Evolutionary conservation across 371 early-diverging fungal species (phyloP).

Genomic region (Phascolomyces articulosus): DNA sequence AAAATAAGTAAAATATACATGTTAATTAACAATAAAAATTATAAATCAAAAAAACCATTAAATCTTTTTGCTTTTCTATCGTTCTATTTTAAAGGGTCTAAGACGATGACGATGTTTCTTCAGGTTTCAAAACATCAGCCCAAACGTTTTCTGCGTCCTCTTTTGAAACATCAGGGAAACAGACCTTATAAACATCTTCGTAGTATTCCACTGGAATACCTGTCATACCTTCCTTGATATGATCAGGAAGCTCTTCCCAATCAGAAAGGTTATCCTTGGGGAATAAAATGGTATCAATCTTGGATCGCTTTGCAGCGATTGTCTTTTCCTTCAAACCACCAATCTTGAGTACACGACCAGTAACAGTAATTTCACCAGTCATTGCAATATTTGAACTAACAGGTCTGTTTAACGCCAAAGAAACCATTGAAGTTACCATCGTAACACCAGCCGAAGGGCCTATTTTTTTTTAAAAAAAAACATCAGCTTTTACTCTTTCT

Average conservation of each 20-base stretch:
- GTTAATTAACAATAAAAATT: neutral
- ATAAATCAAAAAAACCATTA: neutral
- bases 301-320: conserved; percentile 96
- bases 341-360: conserved; percentile 95
- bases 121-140: conserved; percentile 24
- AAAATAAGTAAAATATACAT: neutral
- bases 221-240: conserved; percentile 88
- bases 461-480: conserved; percentile 18
- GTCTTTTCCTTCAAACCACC: conserved; percentile 98
- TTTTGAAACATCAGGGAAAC: conserved; percentile 45
- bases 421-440: conserved; percentile 93
- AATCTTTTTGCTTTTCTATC: neutral
- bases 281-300: conserved; percentile 87
- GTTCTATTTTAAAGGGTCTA: neutral
- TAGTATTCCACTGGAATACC: conserved; percentile 88
- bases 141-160: conserved; percentile 44
- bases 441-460: conserved; percentile 96
- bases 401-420: conserved; percentile 82
- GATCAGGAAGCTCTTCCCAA: conserved; percentile 94
- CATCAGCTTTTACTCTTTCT: too few species aligned
- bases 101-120: neutral
- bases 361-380: conserved; percentile 98
- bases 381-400: conserved; percentile 86
- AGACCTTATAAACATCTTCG: conserved; percentile 66
- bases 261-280: conserved; percentile 90